A percentile compares a stretch with the other conserved stretches of the same genome.
These are phyloP conservation scores for Allium fistulosum DNA, from an alignment of 106 monocot species.

Conservation along the genomic window DNA sequence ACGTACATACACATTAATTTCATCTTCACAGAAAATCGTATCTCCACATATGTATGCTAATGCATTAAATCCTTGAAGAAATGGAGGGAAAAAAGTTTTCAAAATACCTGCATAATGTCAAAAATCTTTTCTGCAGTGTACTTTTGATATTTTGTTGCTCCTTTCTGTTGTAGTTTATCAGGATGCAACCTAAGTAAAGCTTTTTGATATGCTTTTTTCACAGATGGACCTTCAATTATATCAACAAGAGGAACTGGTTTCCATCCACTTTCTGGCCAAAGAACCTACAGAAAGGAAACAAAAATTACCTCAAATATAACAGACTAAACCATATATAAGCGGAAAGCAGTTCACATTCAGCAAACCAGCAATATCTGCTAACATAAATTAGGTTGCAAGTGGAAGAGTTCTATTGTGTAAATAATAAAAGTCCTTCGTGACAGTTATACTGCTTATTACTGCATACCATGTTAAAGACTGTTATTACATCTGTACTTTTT, in stretches of 20 bases:
- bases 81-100: background rate
- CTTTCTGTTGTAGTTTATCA: slow-evolving; percentile 88
- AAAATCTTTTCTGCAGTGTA: slow-evolving; percentile 91
- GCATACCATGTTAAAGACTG: too few relatives aligned
- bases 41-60: background rate
- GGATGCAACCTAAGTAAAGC: slow-evolving; percentile 80
- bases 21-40: background rate
- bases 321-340: too few relatives aligned
- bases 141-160: slow-evolving; percentile 55
- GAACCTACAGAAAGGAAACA: slow-evolving; percentile 40
- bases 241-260: slow-evolving; percentile 82
- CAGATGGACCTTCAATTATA: slow-evolving; percentile 74
- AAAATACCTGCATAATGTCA: slow-evolving; percentile 86
- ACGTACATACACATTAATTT: background rate
- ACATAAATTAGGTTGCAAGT: too few relatives aligned
- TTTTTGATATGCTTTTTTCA: slow-evolving; percentile 83
- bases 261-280: slow-evolving; percentile 98
- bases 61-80: background rate
- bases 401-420: too few relatives aligned
- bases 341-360: too few relatives aligned
- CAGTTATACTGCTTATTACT: too few relatives aligned
- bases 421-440: too few relatives aligned
- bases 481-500: too few relatives aligned
- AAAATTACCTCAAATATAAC: background rate
- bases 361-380: too few relatives aligned